A percentile compares a stretch with the other conserved stretches of the same genome.
phyloP scores from a whole-genome alignment of 768 basidiomycete genomes.

The Leccinum aurantiacum region DNA sequence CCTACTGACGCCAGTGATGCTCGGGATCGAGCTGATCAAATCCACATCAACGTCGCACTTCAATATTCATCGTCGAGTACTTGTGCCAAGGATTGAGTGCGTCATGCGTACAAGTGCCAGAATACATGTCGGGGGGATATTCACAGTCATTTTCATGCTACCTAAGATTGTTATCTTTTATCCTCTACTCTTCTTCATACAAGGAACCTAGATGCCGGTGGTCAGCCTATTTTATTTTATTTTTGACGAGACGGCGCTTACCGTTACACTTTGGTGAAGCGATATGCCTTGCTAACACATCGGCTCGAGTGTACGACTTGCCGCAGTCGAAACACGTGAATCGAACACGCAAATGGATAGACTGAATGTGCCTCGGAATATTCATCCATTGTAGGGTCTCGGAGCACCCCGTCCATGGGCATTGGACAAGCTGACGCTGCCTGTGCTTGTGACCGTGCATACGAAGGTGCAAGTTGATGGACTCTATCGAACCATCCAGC shows the following conservation, averaged over 20 bases:
- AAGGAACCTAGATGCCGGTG: background rate
- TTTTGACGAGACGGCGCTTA: background rate
- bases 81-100: background rate
- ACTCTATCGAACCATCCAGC: background rate
- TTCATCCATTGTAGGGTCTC: slow-evolving; percentile 7
- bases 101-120: background rate
- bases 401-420: slow-evolving; percentile 13
- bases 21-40: background rate
- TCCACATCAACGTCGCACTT: background rate
- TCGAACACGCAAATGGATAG: slow-evolving; percentile 6
- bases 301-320: slow-evolving; percentile 5
- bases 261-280: slow-evolving; percentile 4
- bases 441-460: slow-evolving; percentile 12
- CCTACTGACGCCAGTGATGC: background rate
- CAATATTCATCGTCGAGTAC: background rate
- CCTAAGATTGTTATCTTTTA: background rate
- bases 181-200: background rate
- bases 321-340: slow-evolving; percentile 5
- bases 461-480: slow-evolving; percentile 13
- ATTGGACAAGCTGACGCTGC: background rate
- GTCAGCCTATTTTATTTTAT: background rate
- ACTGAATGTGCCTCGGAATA: slow-evolving; percentile 9
- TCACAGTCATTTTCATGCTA: background rate
- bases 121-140: background rate
- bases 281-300: slow-evolving; percentile 4